These are phyloP conservation scores for Termitomyces sp. DNA, from an alignment of 768 basidiomycete genomes.

Conservation along the genomic window DNA sequence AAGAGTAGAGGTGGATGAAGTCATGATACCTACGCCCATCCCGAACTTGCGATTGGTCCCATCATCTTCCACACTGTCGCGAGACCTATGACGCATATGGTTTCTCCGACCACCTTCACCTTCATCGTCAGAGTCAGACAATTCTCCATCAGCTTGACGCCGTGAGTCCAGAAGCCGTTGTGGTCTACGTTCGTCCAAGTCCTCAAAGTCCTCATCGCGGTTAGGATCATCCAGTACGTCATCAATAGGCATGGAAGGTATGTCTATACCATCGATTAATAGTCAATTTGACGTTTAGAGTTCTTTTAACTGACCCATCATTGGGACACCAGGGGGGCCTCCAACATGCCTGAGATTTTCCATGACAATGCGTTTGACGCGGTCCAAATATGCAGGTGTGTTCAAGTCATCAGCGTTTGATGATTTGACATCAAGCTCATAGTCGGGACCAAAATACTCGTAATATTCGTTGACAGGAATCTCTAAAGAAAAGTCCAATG, in stretches of 20 bases:
- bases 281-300: not conserved
- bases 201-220: conserved; percentile 78
- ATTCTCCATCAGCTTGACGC: conserved; percentile 79
- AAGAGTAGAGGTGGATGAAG: conserved; percentile 44
- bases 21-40: conserved; percentile 67
- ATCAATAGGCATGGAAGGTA: conserved; percentile 82
- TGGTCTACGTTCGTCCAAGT: conserved; percentile 72
- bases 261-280: conserved; percentile 43
- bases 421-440: conserved; percentile 89
- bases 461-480: conserved; percentile 99
- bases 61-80: conserved; percentile 42
- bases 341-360: conserved; percentile 84
- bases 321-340: conserved; percentile 90
- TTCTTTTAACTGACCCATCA: conserved; percentile 54
- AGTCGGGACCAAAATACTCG: conserved; percentile 98
- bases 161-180: conserved; percentile 74
- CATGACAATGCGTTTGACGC: conserved; percentile 87
- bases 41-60: conserved; percentile 50
- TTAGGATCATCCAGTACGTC: conserved; percentile 76
- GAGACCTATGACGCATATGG: conserved; percentile 52
- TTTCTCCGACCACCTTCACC: conserved; percentile 82
- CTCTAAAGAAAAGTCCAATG: conserved; percentile 29
- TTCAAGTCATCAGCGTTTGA: conserved; percentile 97
- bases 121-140: conserved; percentile 98
- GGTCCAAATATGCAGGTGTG: conserved; percentile 86